These are phyloP conservation scores for Coemansia sp. DNA, from an alignment of 371 early-diverging fungal species.

Conservation along the genomic window DNA sequence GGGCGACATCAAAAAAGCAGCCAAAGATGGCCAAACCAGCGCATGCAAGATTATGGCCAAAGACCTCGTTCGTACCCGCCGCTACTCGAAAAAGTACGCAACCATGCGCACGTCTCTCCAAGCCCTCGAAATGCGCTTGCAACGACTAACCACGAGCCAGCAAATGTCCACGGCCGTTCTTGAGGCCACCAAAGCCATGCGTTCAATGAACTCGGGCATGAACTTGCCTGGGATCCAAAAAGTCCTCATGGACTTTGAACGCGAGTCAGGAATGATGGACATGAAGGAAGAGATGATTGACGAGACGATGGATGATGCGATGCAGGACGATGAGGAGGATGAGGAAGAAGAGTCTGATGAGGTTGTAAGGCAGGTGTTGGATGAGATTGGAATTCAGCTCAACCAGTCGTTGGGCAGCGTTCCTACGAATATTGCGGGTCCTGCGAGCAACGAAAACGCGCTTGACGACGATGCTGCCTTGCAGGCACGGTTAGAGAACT, in stretches of 20 bases:
- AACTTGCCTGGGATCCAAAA: slow-evolving; percentile 90
- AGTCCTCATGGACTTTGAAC: slow-evolving; percentile 97
- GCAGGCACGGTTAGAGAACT: slow-evolving; percentile 86
- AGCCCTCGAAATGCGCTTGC: slow-evolving; percentile 86
- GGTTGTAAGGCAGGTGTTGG: slow-evolving; percentile 89
- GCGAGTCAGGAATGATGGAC: slow-evolving; percentile 93
- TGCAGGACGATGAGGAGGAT: slow-evolving; percentile 90
- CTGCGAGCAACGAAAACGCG: slow-evolving; percentile 54
- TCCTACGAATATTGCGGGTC: slow-evolving; percentile 60
- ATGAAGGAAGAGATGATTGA: slow-evolving; percentile 98
- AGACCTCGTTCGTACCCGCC: slow-evolving; percentile 91
- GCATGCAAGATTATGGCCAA: slow-evolving; percentile 92
- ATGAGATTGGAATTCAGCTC: slow-evolving; percentile 86
- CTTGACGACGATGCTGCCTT: slow-evolving; percentile 81
- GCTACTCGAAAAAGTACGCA: slow-evolving; percentile 92
- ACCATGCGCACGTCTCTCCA: slow-evolving; percentile 94
- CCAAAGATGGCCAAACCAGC: slow-evolving; percentile 81
- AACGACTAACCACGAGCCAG: slow-evolving; percentile 90
- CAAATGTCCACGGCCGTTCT: slow-evolving; percentile 96
- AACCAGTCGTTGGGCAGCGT: slow-evolving; percentile 58
- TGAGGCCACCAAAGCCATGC: slow-evolving; percentile 94
- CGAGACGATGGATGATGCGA: slow-evolving; percentile 89
- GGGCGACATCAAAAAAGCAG: slow-evolving; percentile 86
- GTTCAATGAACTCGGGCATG: slow-evolving; percentile 91
- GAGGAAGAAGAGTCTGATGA: slow-evolving; percentile 81